These are phyloP conservation scores for Vitis vinifera DNA, from an alignment of 164 flowering plant species.

Conservation along the genomic window ASM3070453v1 NC_081815.1:12873001-12873500, in stretches of 20 bases:
- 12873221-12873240: constrained; percentile 74
- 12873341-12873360: constrained; percentile 4
- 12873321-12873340: constrained; percentile 88
- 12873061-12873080: neutral
- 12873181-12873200: constrained; percentile 59
- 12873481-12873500: no score
- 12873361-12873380: neutral
- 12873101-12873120: constrained; percentile 79
- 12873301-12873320: constrained; percentile 93
- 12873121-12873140: constrained; percentile 90
- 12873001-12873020: neutral
- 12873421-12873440: no score
- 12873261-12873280: constrained; percentile 93
- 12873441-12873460: no score
- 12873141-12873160: constrained; percentile 85
- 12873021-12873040: neutral
- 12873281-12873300: constrained; percentile 92
- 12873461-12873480: no score
- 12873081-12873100: neutral
- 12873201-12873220: constrained; percentile 80
- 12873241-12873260: constrained; percentile 95
- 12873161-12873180: constrained; percentile 76
- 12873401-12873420: no score
- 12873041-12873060: neutral
- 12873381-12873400: neutral